These are phyloP conservation scores for Cyberlindnera nakhonratchasimensis DNA, from an alignment of 805 yeast species.

Conservation along the genomic window DNA sequence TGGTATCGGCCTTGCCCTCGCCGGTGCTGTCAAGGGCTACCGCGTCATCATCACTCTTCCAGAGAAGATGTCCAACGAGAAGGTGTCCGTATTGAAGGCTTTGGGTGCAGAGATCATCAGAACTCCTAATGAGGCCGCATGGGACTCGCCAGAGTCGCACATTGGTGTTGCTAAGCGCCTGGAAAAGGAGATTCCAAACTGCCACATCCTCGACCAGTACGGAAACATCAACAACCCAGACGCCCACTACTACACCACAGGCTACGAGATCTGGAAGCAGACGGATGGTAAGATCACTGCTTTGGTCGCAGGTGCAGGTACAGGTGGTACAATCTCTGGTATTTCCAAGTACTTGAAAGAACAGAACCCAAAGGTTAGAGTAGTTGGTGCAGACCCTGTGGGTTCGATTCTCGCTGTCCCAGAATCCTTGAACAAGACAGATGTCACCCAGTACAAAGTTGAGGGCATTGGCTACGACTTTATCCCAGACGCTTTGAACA, in stretches of 20 bases:
- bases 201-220: slow-evolving; percentile 82
- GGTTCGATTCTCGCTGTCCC: slow-evolving; percentile 86
- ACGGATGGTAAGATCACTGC: slow-evolving; percentile 67
- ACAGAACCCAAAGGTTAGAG: slow-evolving; percentile 54
- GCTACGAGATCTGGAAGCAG: slow-evolving; percentile 81
- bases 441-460: slow-evolving; percentile 60
- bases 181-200: slow-evolving; percentile 80
- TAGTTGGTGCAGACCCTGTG: slow-evolving; percentile 81
- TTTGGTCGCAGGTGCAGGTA: slow-evolving; percentile 89
- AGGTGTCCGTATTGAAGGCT: slow-evolving; percentile 83
- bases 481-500: slow-evolving; percentile 74
- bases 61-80: slow-evolving; percentile 89
- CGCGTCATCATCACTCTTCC: slow-evolving; percentile 85
- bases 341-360: slow-evolving; percentile 74
- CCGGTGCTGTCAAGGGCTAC: slow-evolving; percentile 85
- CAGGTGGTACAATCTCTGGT: slow-evolving; percentile 90
- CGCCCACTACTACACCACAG: slow-evolving; percentile 84
- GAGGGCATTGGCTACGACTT: slow-evolving; percentile 93
- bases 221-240: slow-evolving; percentile 73
- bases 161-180: slow-evolving; percentile 82
- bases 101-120: slow-evolving; percentile 88
- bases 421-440: slow-evolving; percentile 58
- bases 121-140: slow-evolving; percentile 90
- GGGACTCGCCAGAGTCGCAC: slow-evolving; percentile 89
- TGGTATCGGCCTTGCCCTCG: slow-evolving; percentile 83